Conservation (phyloP, 2,329 filamentous ascomycete genomes). For the Penicillium sp. region DNA sequence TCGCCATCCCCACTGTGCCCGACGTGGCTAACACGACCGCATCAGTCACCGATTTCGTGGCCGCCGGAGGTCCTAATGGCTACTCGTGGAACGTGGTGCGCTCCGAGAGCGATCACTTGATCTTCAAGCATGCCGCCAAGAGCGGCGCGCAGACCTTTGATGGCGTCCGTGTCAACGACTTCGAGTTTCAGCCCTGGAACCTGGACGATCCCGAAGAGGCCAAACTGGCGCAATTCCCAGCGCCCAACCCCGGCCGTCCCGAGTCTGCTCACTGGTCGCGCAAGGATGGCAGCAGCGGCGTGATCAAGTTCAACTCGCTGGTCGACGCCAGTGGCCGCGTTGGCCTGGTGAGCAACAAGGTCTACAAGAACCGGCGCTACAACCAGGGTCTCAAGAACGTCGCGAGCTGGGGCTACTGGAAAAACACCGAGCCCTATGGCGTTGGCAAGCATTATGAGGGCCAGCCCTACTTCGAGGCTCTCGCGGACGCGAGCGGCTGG, state of each 20-base stretch:
- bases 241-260: constrained; percentile 9
- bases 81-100: constrained; percentile 49
- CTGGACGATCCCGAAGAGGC: too few species aligned
- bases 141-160: constrained; percentile 46
- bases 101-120: constrained; percentile 47
- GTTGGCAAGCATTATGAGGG: constrained; percentile 6
- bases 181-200: constrained; percentile 11
- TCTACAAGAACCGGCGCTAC: constrained; percentile 39
- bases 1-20: too few species aligned
- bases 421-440: constrained; percentile 17
- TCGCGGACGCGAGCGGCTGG: constrained; percentile 50
- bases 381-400: constrained; percentile 52
- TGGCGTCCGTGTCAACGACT: constrained; percentile 34
- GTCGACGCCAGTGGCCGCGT: constrained; percentile 50
- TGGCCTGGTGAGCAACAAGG: constrained; percentile 46
- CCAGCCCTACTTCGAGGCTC: constrained; percentile 12
- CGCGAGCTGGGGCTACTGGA: constrained; percentile 52
- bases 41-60: constrained; percentile 49
- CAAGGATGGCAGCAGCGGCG: constrained; percentile 36
- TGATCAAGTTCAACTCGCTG: constrained; percentile 49
- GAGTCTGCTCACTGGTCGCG: constrained; percentile 10
- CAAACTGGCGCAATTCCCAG: too few species aligned
- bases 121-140: constrained; percentile 45
- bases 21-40: too few species aligned
- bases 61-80: constrained; percentile 28